Evolutionary conservation across 2,329 filamentous ascomycete genomes (phyloP).

Genomic region (Rutstroemia sp.): DNA sequence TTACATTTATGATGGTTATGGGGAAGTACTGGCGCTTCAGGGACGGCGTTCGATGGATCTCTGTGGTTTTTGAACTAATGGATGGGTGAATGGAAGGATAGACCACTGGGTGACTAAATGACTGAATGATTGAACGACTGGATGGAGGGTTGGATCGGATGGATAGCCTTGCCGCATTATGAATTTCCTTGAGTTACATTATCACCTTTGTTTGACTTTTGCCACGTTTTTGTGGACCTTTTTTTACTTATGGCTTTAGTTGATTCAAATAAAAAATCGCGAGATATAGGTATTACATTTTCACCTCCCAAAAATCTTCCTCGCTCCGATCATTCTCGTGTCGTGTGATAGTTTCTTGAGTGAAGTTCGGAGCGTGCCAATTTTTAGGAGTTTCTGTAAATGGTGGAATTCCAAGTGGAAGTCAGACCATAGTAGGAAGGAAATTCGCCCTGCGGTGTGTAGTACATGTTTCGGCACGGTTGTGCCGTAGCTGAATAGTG

Average conservation of each 20-base stretch:
- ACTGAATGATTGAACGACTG: neutral
- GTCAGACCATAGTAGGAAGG: no score
- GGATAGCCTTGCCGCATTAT: neutral
- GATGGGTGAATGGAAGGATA: neutral
- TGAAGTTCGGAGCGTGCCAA: no score
- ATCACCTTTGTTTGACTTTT: neutral
- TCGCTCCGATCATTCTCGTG: no score
- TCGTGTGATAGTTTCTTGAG: no score
- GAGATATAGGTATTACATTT: neutral
- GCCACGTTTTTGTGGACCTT: neutral
- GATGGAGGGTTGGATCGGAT: neutral
- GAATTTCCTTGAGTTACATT: neutral
- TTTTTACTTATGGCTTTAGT: neutral
- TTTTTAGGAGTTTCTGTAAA: no score
- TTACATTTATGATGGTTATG: neutral
- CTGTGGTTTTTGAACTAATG: no score
- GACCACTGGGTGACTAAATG: neutral
- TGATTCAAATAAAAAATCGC: neutral
- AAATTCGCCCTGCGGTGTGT: no score
- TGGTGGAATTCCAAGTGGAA: no score
- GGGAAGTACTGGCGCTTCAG: neutral
- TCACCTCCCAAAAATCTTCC: neutral
- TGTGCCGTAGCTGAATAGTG: no score
- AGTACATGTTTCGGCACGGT: no score
- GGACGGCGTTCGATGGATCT: neutral